Evolutionary conservation across 352 stramenopile species (phyloP), one percentile per base, ranked within the genome.

Genomic region (Globisporangium polare): DNA sequence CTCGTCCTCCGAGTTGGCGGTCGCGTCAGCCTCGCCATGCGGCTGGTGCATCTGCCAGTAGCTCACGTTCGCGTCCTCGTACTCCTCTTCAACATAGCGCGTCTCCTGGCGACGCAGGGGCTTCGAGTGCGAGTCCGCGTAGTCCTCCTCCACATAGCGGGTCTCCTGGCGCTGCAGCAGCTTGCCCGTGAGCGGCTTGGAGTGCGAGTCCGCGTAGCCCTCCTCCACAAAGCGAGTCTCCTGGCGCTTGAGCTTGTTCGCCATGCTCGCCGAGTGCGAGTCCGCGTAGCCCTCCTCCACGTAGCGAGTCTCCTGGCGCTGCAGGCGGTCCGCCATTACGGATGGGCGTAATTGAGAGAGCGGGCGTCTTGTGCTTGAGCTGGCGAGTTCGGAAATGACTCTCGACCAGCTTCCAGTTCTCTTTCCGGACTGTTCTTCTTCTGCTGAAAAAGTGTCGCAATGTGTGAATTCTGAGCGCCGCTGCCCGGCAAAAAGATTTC

Each of bases 21-120:
- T 39, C 12, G 33, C 49, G 50, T 55, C 54, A 5, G 41, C 50
- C 13, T 52, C 54, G 24, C 37, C 27, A 15, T 33, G 17, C 42
- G 55, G 60, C 42, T 60, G 60, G 13, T 47, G 60, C 29, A 65
- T 27, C 20, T 35, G 51, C 60, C 60, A 65, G 60, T 65, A 65
- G 41, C 60, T n/a, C 1, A 65, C 60, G 20, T 42, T 59, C 13
- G 39, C 27, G 50, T 58, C 51, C n/a, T 47, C 59, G 15, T 65
- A 58, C 37, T 42, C 37, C 5, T 42, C 35, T 9, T 42, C 35
- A 15, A 42, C 35, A 9, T 42, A 42, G 0, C 35, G 9, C 9
- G 35, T 42, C 35, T 6, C 39, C 39, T 45, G 39, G 39, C 39
- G 39, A 0, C 17, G 15, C 5, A 45, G 39, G 15, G 13, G 12